Evolutionary conservation across 768 basidiomycete genomes (phyloP).

Genomic region (Leucogyrophana mollusca): DNA sequence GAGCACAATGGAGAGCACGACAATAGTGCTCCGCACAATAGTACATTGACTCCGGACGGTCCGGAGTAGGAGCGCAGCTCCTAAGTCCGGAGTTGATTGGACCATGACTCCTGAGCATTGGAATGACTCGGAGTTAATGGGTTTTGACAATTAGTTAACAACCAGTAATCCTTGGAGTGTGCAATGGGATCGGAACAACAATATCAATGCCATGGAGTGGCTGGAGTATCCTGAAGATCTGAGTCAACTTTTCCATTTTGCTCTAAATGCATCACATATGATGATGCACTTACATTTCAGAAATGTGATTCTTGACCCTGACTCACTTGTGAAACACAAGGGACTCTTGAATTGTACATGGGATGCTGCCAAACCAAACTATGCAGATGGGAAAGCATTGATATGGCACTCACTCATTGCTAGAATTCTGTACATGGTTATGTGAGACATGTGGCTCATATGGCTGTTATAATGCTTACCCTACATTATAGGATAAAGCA

Average conservation of each 20-base stretch:
- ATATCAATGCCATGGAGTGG: constrained; percentile 19
- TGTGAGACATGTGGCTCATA: constrained; percentile 13
- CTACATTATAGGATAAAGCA: constrained; percentile 12
- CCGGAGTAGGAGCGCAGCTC: too few relatives aligned
- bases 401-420: constrained; percentile 30
- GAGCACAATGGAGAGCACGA: too few relatives aligned
- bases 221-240: constrained; percentile 23
- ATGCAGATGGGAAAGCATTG: constrained; percentile 27
- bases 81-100: too few relatives aligned
- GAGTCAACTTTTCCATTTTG: constrained; percentile 24
- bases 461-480: too few relatives aligned
- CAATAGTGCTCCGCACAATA: too few relatives aligned
- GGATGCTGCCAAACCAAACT: constrained; percentile 28
- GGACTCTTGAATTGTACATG: constrained; percentile 22
- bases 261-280: constrained; percentile 21
- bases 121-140: too few relatives aligned
- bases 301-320: constrained; percentile 19
- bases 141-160: constrained; percentile 27
- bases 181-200: constrained; percentile 18
- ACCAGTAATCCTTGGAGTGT: constrained; percentile 22
- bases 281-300: constrained; percentile 24
- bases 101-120: too few relatives aligned
- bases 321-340: constrained; percentile 24
- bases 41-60: too few relatives aligned
- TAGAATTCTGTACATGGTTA: constrained; percentile 21